Conservation (phyloP, 345 rosid genomes). For the Pugionium dolabratum region DNA sequence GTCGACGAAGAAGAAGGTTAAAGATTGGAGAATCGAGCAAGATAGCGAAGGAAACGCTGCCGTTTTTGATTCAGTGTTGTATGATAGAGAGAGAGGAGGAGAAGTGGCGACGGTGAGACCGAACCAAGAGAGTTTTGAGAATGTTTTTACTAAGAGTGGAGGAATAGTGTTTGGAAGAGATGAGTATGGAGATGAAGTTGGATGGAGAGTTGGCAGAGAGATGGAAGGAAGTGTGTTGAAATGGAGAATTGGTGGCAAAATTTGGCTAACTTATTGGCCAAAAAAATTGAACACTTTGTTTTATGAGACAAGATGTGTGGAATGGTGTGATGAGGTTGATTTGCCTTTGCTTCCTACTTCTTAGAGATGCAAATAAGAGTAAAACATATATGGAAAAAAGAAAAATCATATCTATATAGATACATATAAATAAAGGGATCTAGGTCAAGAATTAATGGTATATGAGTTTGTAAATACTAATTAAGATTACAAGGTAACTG, state of each 20-base stretch:
- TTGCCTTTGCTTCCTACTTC: conserved; percentile 61
- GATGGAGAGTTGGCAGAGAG: conserved; percentile 83
- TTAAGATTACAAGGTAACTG: no score
- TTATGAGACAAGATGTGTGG: conserved; percentile 78
- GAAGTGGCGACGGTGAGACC: conserved; percentile 47
- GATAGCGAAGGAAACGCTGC: conserved; percentile 80
- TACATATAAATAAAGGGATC: no score
- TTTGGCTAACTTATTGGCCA: conserved; percentile 81
- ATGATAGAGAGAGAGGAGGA: conserved; percentile 52
- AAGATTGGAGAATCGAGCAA: conserved; percentile 82
- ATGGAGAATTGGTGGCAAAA: conserved; percentile 80
- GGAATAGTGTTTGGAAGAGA: conserved; percentile 77
- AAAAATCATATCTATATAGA: no score
- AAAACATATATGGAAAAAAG: no score
- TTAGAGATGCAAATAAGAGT: conserved; percentile 5
- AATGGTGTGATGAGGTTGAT: conserved; percentile 90
- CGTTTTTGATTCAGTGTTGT: conserved; percentile 64
- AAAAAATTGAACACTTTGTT: conserved; percentile 50
- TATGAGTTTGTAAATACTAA: no score
- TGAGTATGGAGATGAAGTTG: conserved; percentile 65
- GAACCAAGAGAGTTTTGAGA: conserved; percentile 36
- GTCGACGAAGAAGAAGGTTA: conserved; percentile 53
- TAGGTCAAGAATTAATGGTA: no score
- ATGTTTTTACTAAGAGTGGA: conserved; percentile 68
- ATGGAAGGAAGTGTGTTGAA: conserved; percentile 93